Conservation (phyloP, 108 stramenopile species). For the Pseudonitzschia pungens region DNA sequence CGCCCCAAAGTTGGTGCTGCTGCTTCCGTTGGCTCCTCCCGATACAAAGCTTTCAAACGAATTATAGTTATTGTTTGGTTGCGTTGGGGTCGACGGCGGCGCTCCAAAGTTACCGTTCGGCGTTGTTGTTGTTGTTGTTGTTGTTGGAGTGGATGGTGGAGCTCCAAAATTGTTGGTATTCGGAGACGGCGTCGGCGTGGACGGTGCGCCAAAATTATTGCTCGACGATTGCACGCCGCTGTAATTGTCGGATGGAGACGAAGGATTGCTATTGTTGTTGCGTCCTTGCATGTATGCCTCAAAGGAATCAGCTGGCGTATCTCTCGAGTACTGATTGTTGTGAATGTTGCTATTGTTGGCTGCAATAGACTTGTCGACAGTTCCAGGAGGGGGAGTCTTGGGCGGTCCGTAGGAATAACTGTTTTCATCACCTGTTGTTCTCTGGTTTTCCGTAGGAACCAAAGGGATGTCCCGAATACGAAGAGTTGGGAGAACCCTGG, state of each 20-base stretch:
- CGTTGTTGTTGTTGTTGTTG: neutral
- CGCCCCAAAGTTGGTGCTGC: conserved; percentile 1
- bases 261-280: conserved; percentile 1
- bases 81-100: neutral
- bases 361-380: neutral
- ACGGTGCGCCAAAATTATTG: conserved; percentile 12
- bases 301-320: neutral
- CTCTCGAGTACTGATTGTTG: neutral
- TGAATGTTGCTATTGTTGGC: neutral
- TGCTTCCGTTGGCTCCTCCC: neutral
- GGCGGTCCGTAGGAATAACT: neutral
- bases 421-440: neutral
- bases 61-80: neutral
- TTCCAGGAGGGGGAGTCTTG: conserved; percentile 9
- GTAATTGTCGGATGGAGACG: conserved; percentile 5
- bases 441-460: conserved; percentile 1
- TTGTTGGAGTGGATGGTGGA: neutral
- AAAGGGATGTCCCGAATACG: conserved; percentile 13
- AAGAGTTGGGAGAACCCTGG: neutral
- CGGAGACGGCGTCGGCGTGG: neutral
- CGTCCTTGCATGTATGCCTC: conserved; percentile 17
- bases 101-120: neutral
- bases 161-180: neutral
- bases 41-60: conserved; percentile 4
- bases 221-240: neutral